Conservation (phyloP, 2,329 filamentous ascomycete species). For the Alternaria brassicae region DNA sequence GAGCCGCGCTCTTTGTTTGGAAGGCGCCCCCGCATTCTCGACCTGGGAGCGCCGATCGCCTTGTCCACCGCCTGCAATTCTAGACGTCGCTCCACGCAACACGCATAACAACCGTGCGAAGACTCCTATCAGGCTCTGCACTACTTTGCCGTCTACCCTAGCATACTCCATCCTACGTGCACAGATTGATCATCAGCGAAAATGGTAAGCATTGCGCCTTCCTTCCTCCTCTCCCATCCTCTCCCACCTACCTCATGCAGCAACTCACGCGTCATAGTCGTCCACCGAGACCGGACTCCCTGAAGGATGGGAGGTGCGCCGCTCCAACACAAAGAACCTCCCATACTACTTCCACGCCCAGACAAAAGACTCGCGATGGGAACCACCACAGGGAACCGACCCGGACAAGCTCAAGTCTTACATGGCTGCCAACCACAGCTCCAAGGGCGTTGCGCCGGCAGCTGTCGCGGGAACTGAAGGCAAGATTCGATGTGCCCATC, state of each 20-base stretch:
- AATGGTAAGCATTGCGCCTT: conserved; percentile 40
- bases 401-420: conserved; percentile 91
- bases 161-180: conserved; percentile 1
- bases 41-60: conserved; percentile 31
- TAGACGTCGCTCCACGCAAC: conserved; percentile 16
- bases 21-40: conserved; percentile 28
- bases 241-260: conserved; percentile 4
- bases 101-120: conserved; percentile 2
- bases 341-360: conserved; percentile 96
- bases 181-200: conserved; percentile 5
- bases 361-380: conserved; percentile 92
- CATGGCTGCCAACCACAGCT: conserved; percentile 88
- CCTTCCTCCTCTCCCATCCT: too few relatives aligned
- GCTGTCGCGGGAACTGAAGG: conserved; percentile 58
- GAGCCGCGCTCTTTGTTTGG: conserved; percentile 15
- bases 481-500: conserved; percentile 91
- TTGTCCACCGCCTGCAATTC: conserved; percentile 18
- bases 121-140: conserved; percentile 8
- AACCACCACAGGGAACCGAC: conserved; percentile 86
- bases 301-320: conserved; percentile 90
- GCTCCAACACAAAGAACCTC: conserved; percentile 97
- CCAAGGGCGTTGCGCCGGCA: conserved; percentile 54
- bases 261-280: conserved; percentile 39
- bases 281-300: conserved; percentile 69
- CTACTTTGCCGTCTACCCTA: background rate